A percentile compares a stretch with the other conserved stretches of the same genome.
phyloP scores from a whole-genome alignment of 2,329 filamentous ascomycete genomes.

The Biscogniauxia marginata region DNA sequence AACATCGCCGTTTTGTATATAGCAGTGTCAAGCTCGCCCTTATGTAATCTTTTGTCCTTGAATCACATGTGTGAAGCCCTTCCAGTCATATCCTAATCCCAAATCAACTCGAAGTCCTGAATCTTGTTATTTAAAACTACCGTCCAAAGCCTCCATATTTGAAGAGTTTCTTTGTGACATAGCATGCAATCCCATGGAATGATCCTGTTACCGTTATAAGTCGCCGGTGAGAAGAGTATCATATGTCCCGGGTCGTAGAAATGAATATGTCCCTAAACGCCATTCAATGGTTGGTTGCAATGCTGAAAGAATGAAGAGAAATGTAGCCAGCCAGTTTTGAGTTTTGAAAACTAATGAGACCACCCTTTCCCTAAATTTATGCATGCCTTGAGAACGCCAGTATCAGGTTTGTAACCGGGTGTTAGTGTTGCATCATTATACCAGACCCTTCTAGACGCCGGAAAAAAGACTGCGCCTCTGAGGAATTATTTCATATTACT shows the following conservation, averaged over 20 bases:
- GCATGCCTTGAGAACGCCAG: neutral
- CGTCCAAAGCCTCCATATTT: too few species aligned
- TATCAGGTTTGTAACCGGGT: neutral
- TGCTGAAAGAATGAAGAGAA: neutral
- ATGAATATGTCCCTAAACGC: neutral
- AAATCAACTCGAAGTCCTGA: too few species aligned
- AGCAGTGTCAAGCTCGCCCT: too few species aligned
- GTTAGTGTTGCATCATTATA: neutral
- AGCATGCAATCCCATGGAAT: neutral
- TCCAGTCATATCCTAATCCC: too few species aligned
- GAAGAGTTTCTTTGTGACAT: neutral
- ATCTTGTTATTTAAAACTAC: too few species aligned
- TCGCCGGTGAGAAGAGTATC: neutral
- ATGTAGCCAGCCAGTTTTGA: neutral
- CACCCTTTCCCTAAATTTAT: neutral
- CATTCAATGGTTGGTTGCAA: neutral
- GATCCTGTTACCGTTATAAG: neutral
- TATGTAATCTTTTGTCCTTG: too few species aligned
- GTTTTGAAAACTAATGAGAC: neutral
- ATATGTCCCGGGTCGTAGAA: neutral
- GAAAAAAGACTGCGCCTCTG: neutral
- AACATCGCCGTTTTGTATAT: too few species aligned
- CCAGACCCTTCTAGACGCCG: neutral
- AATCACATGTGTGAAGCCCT: too few species aligned
- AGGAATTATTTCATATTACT: neutral